Evolutionary conservation across 1,284 basidiomycete genomes (phyloP), one percentile per base, ranked within the genome.

Genomic region (Cryptococcus sp.): DNA sequence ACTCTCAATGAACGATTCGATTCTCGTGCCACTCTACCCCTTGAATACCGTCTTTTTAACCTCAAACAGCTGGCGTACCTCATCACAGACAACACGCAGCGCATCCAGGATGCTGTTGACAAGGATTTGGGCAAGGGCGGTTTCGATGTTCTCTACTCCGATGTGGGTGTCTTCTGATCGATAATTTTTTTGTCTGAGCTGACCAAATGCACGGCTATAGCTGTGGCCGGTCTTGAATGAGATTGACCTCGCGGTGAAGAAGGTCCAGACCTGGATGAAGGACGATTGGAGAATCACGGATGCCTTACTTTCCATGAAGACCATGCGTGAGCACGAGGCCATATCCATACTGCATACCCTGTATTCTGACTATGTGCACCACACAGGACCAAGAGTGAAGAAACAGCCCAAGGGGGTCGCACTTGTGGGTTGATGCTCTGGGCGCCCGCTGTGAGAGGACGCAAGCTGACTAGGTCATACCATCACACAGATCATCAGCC

Each of bases 401-500:
- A 90, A 89, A 68, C 86, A 89, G 69, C 81, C 88, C 45, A 90
- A 90, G 72, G 89, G 89, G 0, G 82, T 85, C 15, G 81, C 84
- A 0, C 77, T 91, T 52, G 83, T 88, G 48, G 71, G 80, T 58
- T 28, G 18, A 11, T 37, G 16, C n/a, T n/a, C n/a, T n/a, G n/a
- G n/a, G n/a, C n/a, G n/a, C n/a, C n/a, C n/a, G n/a, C n/a, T n/a
- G n/a, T n/a, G n/a, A 9, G 28, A 33, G 20, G 40, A 1, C 20
- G 18, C 11, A 35, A 39, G 45, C 35, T 54, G 42, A 45, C 18
- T 9, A 49, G 21, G 40, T 8, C 3, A 20, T 21, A 15, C 16
- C 21, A 28, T 23, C 49, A 8, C 12, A 23, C 57, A 73, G 69
- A 75, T 75, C 59, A 76, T 76, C 53, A 65, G 68, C 46, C 66